Evolutionary conservation across 139 green algal species (phyloP).

Genomic region (Coelastrella sp.): DNA sequence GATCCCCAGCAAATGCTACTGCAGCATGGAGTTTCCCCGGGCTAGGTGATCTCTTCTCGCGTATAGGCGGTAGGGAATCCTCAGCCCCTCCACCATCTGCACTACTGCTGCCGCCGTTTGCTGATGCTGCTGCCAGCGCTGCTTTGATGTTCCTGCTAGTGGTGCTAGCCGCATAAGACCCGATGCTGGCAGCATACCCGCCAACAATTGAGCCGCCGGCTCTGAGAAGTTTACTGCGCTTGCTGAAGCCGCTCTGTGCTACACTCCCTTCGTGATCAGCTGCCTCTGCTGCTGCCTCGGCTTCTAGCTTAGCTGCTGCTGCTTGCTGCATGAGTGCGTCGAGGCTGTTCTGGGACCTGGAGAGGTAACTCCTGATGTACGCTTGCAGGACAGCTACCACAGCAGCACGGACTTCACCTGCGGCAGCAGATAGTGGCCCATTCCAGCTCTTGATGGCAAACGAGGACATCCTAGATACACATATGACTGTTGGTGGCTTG

Average conservation of each 20-base stretch:
- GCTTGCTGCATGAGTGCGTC: constrained; percentile 14
- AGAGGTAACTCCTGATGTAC: constrained; percentile 14
- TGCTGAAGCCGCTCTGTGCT: background rate
- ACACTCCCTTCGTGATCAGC: background rate
- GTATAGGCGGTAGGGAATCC: no score
- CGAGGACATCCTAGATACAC: background rate
- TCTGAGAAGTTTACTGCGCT: background rate
- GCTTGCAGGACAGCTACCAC: constrained; percentile 37
- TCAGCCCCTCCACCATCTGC: background rate
- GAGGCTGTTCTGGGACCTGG: background rate
- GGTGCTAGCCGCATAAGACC: background rate
- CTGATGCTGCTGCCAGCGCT: background rate
- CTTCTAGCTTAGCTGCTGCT: background rate
- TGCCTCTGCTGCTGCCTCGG: background rate
- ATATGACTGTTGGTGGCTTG: background rate
- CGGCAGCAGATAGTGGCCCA: background rate
- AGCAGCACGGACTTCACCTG: constrained; percentile 11
- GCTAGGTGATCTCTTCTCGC: no score
- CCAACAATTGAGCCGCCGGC: background rate
- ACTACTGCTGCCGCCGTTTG: background rate
- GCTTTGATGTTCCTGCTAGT: background rate
- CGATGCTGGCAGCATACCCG: background rate
- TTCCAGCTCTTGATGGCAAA: background rate
- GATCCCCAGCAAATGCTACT: no score
- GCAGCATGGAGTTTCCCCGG: no score